Conservation (phyloP, 345 rosid species). For the Salix udensis region DNA sequence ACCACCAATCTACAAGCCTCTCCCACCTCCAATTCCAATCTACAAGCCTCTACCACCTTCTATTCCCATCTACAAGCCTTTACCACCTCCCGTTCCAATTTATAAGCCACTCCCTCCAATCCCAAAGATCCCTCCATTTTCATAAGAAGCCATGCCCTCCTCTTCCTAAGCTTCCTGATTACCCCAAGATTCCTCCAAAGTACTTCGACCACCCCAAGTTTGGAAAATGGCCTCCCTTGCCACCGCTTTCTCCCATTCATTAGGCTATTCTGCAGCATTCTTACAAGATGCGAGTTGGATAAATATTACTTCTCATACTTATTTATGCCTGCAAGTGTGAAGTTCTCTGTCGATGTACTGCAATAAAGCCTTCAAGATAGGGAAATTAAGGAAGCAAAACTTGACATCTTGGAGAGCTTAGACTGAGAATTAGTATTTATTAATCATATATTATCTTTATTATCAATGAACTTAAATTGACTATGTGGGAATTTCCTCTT, state of each 20-base stretch:
- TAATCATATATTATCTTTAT: not conserved
- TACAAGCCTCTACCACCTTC: slow-evolving; percentile 9
- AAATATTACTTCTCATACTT: not conserved
- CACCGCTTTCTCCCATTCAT: slow-evolving; percentile 22
- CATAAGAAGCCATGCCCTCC: slow-evolving; percentile 23
- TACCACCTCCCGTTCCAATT: not conserved
- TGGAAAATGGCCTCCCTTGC: slow-evolving; percentile 22
- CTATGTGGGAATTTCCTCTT: not conserved
- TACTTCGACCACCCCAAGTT: slow-evolving; percentile 18
- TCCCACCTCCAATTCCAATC: slow-evolving; percentile 24
- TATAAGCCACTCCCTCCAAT: slow-evolving; percentile 18
- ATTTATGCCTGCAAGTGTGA: not conserved
- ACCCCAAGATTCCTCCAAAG: slow-evolving; percentile 11
- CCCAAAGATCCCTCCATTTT: slow-evolving; percentile 17
- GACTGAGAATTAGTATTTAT: not conserved
- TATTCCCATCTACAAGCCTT: slow-evolving; percentile 3
- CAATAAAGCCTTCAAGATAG: slow-evolving; percentile 3
- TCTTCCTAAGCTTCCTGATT: slow-evolving; percentile 7
- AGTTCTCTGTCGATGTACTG: not conserved
- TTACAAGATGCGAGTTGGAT: not conserved
- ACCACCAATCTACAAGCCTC: slow-evolving; percentile 7
- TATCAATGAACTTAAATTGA: not conserved
- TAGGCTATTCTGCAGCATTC: not conserved
- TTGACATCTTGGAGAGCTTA: not conserved
- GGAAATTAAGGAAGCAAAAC: not conserved